Evolutionary conservation across 73 alveolate species (phyloP), one percentile per base, ranked within the genome.

Genomic region (Stentor coeruleus): DNA sequence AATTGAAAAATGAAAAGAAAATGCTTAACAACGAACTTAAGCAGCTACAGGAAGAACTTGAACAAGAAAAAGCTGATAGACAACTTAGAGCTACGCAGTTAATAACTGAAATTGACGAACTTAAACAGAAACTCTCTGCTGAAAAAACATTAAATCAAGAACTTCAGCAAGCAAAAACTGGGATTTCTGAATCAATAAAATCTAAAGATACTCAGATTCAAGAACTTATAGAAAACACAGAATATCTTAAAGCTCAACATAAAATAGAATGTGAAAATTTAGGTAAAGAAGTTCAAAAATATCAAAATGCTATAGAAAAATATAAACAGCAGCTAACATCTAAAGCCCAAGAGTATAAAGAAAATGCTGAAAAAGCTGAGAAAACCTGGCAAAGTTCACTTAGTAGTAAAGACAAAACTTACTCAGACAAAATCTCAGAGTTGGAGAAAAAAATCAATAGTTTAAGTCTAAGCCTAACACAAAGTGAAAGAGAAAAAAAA

Each of bases 51-150:
- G 33, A 81, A 81, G 87, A 81, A 28, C 88, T 81, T 20, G 87
- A 81, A 57, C 49, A 38, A 33, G 87, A 57, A 28, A 81, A 60
- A 74, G 40, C 36, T 3, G 87, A 81, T 57, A 57, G 84, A 30
- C 20, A 66, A n/a, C 35, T 55, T 36, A 26, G 84, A 74, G 42
- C 38, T 81, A 85, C 82, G 3, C 40, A 81, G 35, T 58, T 81
- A n/a, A 81, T 57, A 11, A 28, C 86, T 75, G 83, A 81, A 74
- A 81, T 42, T 57, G 87, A 81, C 28, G 84, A 76, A 57, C 26
- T 81, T 6, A 60, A 35, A 38, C 80, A 60, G 28, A 60, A 28
- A 60, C 41, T 60, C 14, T 14, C 28, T 35, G 41, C 55, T 35
- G 41, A 35, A 28, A 60, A 60, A n/a, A 28, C 11, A 6, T 14